Conservation (phyloP, 176 grass and related monocot genomes). For the Dendrocalamus sinicus region DNA sequence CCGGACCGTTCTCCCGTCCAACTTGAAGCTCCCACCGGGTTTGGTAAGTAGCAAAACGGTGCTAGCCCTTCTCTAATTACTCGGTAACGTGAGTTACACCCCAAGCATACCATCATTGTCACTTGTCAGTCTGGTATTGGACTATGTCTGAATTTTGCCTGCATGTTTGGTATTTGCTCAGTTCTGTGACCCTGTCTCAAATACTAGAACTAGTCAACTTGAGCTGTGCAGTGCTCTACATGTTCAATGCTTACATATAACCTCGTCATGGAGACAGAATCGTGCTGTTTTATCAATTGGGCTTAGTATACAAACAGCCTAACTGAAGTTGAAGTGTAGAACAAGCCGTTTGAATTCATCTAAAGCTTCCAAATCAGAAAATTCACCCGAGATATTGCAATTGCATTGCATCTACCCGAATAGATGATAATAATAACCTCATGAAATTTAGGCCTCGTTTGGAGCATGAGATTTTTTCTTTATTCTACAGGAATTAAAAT, state of each 20-base stretch:
- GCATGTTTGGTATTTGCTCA: background rate
- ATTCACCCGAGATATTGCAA: background rate
- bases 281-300: background rate
- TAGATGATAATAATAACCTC: background rate
- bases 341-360: background rate
- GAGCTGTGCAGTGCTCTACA: background rate
- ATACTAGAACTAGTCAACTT: slow-evolving; percentile 4
- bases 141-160: slow-evolving; percentile 24
- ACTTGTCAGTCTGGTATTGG: slow-evolving; percentile 3
- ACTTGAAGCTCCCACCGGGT: background rate
- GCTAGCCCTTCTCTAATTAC: background rate
- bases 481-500: background rate
- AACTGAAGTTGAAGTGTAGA: slow-evolving; percentile 14
- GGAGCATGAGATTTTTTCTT: background rate
- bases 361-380: background rate
- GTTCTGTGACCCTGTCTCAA: background rate
- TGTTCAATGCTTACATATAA: background rate
- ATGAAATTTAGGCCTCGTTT: background rate
- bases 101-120: background rate
- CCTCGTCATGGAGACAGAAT: background rate
- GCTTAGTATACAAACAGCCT: background rate
- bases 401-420: background rate
- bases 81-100: slow-evolving; percentile 22
- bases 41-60: slow-evolving; percentile 10
- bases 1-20: slow-evolving; percentile 9